Evolutionary conservation across 371 early-diverging fungal species (phyloP).

Genomic region (Mucor piriformis): DNA sequence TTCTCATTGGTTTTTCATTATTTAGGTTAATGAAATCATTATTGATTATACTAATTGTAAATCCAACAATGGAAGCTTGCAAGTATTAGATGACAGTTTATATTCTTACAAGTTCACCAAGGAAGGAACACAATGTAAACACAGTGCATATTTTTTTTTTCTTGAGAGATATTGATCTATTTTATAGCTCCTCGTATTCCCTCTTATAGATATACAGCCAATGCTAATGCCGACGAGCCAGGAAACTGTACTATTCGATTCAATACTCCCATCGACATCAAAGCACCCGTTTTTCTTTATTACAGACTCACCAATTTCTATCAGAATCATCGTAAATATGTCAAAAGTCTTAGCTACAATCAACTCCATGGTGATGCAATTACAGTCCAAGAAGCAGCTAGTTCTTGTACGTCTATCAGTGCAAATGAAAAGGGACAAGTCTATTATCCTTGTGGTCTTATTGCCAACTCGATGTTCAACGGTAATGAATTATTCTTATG

Average conservation of each 20-base stretch:
- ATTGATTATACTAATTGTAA: constrained; percentile 87
- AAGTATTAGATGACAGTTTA: constrained; percentile 13
- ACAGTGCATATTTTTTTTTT: neutral
- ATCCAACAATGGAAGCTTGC: constrained; percentile 23
- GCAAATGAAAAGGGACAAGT: constrained; percentile 39
- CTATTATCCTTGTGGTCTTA: constrained; percentile 93
- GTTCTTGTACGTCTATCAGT: constrained; percentile 42
- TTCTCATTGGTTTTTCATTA: neutral
- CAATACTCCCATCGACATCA: constrained; percentile 57
- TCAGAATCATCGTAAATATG: constrained; percentile 92
- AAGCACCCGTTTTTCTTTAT: constrained; percentile 78
- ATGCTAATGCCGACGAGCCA: constrained; percentile 28
- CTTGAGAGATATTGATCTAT: neutral
- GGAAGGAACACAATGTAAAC: constrained; percentile 43
- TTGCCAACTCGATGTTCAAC: constrained; percentile 92
- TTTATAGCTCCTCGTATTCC: constrained; percentile 26
- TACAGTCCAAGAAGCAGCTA: constrained; percentile 26
- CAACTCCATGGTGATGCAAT: constrained; percentile 76
- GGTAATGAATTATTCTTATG: constrained; percentile 50
- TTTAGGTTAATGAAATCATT: constrained; percentile 68
- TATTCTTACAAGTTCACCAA: constrained; percentile 50
- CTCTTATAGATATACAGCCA: constrained; percentile 28
- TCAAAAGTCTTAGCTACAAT: constrained; percentile 77
- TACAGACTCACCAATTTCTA: constrained; percentile 91
- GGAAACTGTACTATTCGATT: constrained; percentile 71